Percentiles rank a stretch among this genome's conserved stretches.
Conservation (phyloP, 1,139 yeast genomes). For the Eremothecium cymbalariae region DNA sequence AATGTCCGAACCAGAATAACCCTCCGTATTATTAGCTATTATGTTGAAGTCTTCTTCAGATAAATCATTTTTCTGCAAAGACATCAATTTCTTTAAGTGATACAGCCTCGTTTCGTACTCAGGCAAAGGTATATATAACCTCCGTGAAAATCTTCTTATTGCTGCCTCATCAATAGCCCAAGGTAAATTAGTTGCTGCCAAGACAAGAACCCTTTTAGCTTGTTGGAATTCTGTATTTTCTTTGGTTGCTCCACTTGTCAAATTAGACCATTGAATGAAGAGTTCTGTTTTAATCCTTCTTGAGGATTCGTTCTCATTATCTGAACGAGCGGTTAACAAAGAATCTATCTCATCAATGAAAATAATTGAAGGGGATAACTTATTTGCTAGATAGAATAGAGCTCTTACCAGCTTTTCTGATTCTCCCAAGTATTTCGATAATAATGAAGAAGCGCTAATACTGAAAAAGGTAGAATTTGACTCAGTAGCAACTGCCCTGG, state of each 20-base stretch:
- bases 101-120: conserved; percentile 47
- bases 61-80: conserved; percentile 32
- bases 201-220: conserved; percentile 42
- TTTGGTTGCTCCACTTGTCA: conserved; percentile 47
- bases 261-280: conserved; percentile 57
- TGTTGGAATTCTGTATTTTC: conserved; percentile 28
- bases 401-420: conserved; percentile 56
- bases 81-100: conserved; percentile 44
- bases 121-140: conserved; percentile 59
- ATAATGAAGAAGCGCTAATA: conserved; percentile 51
- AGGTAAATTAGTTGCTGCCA: conserved; percentile 60
- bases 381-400: conserved; percentile 47
- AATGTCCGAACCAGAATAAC: conserved; percentile 58
- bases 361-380: conserved; percentile 38
- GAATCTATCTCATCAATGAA: conserved; percentile 61
- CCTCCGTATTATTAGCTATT: conserved; percentile 43
- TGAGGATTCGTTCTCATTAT: conserved; percentile 43
- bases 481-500: conserved; percentile 60
- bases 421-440: conserved; percentile 58
- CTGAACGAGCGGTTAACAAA: conserved; percentile 44
- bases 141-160: conserved; percentile 51
- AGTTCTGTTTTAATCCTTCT: conserved; percentile 57
- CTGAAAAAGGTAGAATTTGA: conserved; percentile 57
- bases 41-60: conserved; percentile 42
- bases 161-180: conserved; percentile 69